Base-by-base conservation (phyloP, 441 rosid species). In the Arabidopsis hybrid region DNA sequence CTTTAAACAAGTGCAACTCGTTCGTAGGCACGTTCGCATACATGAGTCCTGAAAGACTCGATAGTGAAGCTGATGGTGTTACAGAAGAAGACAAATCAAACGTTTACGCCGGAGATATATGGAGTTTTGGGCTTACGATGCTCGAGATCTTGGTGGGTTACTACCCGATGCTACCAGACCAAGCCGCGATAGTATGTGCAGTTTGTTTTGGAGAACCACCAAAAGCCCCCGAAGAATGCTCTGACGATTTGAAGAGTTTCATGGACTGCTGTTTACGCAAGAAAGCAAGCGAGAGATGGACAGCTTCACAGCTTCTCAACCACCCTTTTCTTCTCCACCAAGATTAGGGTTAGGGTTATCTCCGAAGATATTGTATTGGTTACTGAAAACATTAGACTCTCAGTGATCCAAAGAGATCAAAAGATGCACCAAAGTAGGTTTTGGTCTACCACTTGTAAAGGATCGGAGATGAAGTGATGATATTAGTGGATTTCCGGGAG, bases 31-130 rank as follows among this genome's bases (percentile, higher is more conserved):
- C 96, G 18, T 91, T 91, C 70, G 98, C 96, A 1, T 93, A 93
- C 61, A 93, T 93, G 98, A 88, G 96, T 43, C 98, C 97, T 0
- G 97, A 94, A 64, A 61, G 98, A 36, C 86, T 91, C 62, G 92
- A 94, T 38, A 89, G 95, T 0, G 97, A 85, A 26, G 45, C 84
- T 1, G 53, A 39, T 18, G 76, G 40, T 71, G 42, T 35, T 47
- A 21, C 65, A 14, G 81, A 89, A 31, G 95, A 91, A 6, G 93
- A 90, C 5, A 86, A 84, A 60, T 86, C 91, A 61, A 77, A 91
- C 69, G 97, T 92, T 1, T 91, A 82, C 55, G 90, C 97, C 0
- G 96, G 89, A 2, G 98, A 91, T 79, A 80, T 93, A 0, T 93
- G 98, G 98, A 89, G 97, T 68, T 79, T 91, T 49, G 98, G 97